Evolutionary conservation across 179 eudicot genomes (phyloP), one percentile per base, ranked within the genome.

Genomic region (Silene noctiflora): DNA sequence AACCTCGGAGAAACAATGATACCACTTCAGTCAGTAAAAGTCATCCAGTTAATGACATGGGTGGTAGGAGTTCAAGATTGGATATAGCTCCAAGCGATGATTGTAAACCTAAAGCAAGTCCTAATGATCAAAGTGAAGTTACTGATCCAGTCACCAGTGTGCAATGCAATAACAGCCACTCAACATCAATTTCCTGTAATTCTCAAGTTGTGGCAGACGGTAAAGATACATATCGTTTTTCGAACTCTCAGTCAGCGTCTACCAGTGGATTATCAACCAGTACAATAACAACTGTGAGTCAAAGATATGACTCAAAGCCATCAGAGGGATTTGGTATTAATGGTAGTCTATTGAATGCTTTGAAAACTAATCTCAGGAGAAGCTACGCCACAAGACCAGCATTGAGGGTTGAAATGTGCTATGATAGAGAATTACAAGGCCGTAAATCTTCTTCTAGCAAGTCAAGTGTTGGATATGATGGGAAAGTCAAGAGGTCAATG

Each of bases 311-410:
- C 51, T 60, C 78, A 63, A 82, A 82, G 69, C 55, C 64, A 24
- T 55, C 72, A 61, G 85, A 84, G 68, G 58, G 53, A 21, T 71
- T 72, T 76, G 80, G 67, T 71, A 78, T 69, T 12, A 73, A 83
- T 63, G 82, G 82, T 78, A 79, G 81, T 59, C 81, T 89, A 9
- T 56, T 88, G 55, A 81, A 83, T 19, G 33, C 82, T 67, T 77
- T 88, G 13, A 86, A 77, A 77, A 62, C 78, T 29, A 84, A 81
- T 70, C 85, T 86, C n/a, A 77, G 87, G 42, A 90, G 78, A 82
- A 88, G 90, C 72, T 76, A 82, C 81, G 88, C 85, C 76, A 84
- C 85, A 65, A 83, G 89, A 78, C 88, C 82, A 68, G 89, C 91
- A 31, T 33, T 79, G 19, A 82, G 91, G 85, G 80, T 78, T 33